These are phyloP conservation scores for Fusarium nurragi DNA, from an alignment of 2,329 filamentous ascomycete genomes.

Conservation along the genomic window DNA sequence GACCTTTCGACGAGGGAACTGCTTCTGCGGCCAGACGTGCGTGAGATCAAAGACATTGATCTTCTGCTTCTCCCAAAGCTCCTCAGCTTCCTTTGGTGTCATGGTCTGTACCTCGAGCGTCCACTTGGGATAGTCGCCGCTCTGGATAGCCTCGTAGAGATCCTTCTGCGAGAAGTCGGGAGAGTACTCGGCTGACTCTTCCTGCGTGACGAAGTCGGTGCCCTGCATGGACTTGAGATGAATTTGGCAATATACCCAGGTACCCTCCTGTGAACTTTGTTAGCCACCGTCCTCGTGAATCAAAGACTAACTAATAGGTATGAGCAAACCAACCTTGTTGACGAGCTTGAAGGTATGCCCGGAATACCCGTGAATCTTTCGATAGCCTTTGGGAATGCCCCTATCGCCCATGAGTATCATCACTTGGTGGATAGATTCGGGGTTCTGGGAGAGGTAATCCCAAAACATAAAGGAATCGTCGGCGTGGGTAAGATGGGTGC, in stretches of 20 bases:
- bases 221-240: conserved; percentile 35
- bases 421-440: conserved; percentile 65
- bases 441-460: conserved; percentile 68
- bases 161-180: conserved; percentile 31
- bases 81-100: conserved; percentile 26
- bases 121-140: conserved; percentile 61
- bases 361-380: conserved; percentile 42
- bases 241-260: conserved; percentile 25
- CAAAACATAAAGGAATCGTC: conserved; percentile 30
- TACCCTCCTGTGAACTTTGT: background rate
- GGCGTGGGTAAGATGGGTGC: conserved; percentile 65
- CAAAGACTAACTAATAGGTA: no score
- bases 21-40: conserved; percentile 59
- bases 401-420: conserved; percentile 68
- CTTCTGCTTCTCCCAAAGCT: conserved; percentile 40
- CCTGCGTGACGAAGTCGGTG: conserved; percentile 20
- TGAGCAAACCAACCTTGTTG: background rate
- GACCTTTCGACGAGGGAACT: conserved; percentile 50
- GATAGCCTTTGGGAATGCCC: conserved; percentile 63
- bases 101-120: conserved; percentile 60
- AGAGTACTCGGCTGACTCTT: conserved; percentile 9
- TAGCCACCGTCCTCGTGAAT: background rate
- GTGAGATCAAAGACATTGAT: conserved; percentile 70
- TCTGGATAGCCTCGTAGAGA: conserved; percentile 27
- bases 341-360: conserved; percentile 22